Conservation (phyloP, 179 eudicot species). For the Silene noctiflora region DNA sequence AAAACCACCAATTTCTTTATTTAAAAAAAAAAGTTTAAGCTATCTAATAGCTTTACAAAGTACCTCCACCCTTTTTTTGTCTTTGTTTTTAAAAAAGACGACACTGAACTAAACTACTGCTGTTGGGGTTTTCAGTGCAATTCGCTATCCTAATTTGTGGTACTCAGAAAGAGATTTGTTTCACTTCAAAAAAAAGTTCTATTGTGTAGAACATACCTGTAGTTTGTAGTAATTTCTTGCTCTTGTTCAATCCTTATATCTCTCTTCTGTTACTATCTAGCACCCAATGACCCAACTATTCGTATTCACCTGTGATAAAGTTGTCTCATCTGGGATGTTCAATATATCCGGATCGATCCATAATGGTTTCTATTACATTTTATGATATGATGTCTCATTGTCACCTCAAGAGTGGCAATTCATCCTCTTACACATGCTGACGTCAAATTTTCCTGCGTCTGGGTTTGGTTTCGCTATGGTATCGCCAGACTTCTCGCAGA, state of each 20-base stretch:
- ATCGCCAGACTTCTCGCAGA: constrained; percentile 85
- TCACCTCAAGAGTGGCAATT: constrained; percentile 45
- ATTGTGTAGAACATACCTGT: constrained; percentile 2
- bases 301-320: constrained; percentile 33
- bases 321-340: constrained; percentile 38
- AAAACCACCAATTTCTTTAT: constrained; percentile 5
- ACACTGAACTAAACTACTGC: constrained; percentile 39
- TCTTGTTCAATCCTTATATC: constrained; percentile 32
- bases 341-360: constrained; percentile 39
- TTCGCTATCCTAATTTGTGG: constrained; percentile 32
- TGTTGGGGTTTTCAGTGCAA: constrained; percentile 35
- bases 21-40: neutral
- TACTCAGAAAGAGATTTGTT: constrained; percentile 33
- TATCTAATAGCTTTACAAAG: constrained; percentile 4
- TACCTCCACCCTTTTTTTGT: constrained; percentile 20
- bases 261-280: constrained; percentile 23
- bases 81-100: constrained; percentile 35
- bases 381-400: constrained; percentile 47
- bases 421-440: constrained; percentile 56
- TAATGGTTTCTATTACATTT: constrained; percentile 38
- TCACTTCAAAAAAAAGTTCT: constrained; percentile 38
- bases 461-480: constrained; percentile 48
- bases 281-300: constrained; percentile 23
- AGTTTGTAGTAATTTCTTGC: constrained; percentile 11
- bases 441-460: constrained; percentile 47